Evolutionary conservation across 768 basidiomycete species (phyloP).

Genomic region (Calocybe gangraenosa): DNA sequence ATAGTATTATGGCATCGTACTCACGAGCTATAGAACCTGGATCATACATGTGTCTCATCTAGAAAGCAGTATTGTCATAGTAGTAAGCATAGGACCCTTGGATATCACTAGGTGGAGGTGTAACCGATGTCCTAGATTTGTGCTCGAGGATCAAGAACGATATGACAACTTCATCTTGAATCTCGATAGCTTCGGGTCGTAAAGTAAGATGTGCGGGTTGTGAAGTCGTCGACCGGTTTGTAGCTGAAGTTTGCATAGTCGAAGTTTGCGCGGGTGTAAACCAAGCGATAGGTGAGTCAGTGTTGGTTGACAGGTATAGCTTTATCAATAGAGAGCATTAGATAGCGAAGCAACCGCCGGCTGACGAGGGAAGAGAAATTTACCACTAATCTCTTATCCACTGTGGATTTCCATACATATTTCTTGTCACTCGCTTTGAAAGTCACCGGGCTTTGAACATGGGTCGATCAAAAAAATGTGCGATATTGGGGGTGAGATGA

Average conservation of each 20-base stretch:
- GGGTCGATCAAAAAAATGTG: background rate
- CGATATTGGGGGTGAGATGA: background rate
- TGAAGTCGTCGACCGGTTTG: conserved; percentile 9
- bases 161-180: conserved; percentile 20
- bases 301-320: conserved; percentile 4
- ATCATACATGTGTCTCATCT: too few species aligned
- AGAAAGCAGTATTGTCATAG: conserved; percentile 13
- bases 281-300: conserved; percentile 20
- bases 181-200: conserved; percentile 18
- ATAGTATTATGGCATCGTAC: too few species aligned
- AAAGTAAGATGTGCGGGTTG: conserved; percentile 19
- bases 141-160: conserved; percentile 23
- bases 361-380: background rate
- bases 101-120: conserved; percentile 3
- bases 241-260: conserved; percentile 1
- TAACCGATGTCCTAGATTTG: conserved; percentile 14
- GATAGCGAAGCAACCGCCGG: background rate
- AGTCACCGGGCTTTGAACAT: conserved; percentile 17
- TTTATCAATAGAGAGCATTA: background rate
- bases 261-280: conserved; percentile 18
- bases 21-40: too few species aligned
- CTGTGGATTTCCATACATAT: conserved; percentile 20
- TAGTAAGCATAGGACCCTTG: conserved; percentile 12
- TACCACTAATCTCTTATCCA: conserved; percentile 19
- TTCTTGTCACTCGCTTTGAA: conserved; percentile 17